Conservation (phyloP, 768 basidiomycete genomes). For the Suillus occidentalis region DNA sequence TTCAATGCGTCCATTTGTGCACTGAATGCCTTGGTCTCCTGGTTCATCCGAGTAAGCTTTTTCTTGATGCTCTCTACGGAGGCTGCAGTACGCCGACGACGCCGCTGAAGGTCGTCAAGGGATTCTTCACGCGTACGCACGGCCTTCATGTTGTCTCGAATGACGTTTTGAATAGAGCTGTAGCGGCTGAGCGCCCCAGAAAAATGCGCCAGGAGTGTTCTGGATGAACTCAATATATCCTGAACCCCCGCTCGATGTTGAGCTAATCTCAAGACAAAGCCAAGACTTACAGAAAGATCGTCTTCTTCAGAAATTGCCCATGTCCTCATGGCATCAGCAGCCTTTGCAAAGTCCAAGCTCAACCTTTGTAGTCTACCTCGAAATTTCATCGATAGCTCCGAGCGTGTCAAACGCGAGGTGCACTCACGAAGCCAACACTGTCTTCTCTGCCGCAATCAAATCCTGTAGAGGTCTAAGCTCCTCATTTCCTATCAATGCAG, state of each 20-base stretch:
- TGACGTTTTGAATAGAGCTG: conserved; percentile 64
- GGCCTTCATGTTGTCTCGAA: conserved; percentile 69
- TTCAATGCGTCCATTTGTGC: conserved; percentile 73
- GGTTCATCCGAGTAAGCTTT: conserved; percentile 86
- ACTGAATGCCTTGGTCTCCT: conserved; percentile 81
- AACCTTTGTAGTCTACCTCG: conserved; percentile 59
- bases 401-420: not conserved
- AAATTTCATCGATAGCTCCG: not conserved
- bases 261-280: conserved; percentile 2
- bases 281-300: conserved; percentile 63
- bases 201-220: conserved; percentile 65
- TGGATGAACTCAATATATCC: conserved; percentile 76
- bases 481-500: conserved; percentile 57
- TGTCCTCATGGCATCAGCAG: conserved; percentile 65
- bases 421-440: conserved; percentile 70
- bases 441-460: conserved; percentile 86
- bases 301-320: conserved; percentile 85
- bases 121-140: conserved; percentile 84
- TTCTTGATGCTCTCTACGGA: conserved; percentile 84
- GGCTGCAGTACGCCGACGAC: conserved; percentile 60
- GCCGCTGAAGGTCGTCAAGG: conserved; percentile 72
- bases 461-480: conserved; percentile 84
- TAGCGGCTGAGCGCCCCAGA: conserved; percentile 66
- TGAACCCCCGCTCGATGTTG: conserved; percentile 25
- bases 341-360: conserved; percentile 62